phyloP scores from a whole-genome alignment of 441 rosid genomes.

The Mallotus japonicus region DNA sequence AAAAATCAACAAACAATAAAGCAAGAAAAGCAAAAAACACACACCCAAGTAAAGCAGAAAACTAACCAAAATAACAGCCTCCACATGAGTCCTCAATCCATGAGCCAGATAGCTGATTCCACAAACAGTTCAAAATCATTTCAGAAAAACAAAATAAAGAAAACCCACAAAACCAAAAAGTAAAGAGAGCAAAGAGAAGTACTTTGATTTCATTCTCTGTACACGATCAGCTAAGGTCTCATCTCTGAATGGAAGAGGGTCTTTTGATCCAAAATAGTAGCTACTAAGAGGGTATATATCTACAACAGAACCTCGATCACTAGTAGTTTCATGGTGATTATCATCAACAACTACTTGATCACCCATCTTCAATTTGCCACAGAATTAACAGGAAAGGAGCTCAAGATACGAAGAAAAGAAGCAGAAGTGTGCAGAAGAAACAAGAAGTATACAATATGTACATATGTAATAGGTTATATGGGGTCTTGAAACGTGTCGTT shows the following conservation, averaged over 20 bases:
- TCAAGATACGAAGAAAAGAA: not conserved
- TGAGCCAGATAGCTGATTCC: slow-evolving; percentile 49
- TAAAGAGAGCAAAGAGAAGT: slow-evolving; percentile 2
- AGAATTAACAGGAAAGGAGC: not conserved
- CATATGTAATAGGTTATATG: too few species aligned
- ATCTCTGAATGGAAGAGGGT: slow-evolving; percentile 52
- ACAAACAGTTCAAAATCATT: not conserved
- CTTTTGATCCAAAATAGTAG: slow-evolving; percentile 82
- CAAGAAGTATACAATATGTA: too few species aligned
- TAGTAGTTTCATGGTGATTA: not conserved
- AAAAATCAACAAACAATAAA: not conserved
- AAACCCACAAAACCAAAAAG: slow-evolving; percentile 5
- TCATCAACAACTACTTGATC: not conserved
- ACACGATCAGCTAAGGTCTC: slow-evolving; percentile 60
- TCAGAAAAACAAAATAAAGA: not conserved
- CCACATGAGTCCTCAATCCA: slow-evolving; percentile 79
- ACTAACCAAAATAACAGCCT: slow-evolving; percentile 75
- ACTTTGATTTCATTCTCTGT: slow-evolving; percentile 68
- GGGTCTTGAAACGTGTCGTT: not conserved
- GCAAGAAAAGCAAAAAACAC: not conserved
- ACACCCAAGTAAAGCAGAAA: not conserved
- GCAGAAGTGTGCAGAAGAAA: not conserved
- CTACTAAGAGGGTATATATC: slow-evolving; percentile 66
- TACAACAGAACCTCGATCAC: slow-evolving; percentile 25
- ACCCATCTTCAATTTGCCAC: slow-evolving; percentile 18